Evolutionary conservation across 805 yeast species (phyloP).

Genomic region (Saturnispora sanitii): DNA sequence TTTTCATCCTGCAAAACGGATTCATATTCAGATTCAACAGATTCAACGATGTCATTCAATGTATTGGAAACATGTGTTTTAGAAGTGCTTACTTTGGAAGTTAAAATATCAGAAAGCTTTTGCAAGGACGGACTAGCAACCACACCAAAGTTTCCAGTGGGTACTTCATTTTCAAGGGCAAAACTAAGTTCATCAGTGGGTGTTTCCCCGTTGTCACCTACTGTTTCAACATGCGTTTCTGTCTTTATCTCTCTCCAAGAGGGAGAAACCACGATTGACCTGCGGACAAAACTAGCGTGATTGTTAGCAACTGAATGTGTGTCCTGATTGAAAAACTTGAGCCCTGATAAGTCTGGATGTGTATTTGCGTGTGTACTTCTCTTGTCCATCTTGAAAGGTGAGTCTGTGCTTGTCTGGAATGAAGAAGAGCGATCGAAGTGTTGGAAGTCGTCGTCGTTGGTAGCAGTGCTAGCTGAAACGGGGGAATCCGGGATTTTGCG

Average conservation of each 20-base stretch:
- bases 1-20: background rate
- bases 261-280: slow-evolving; percentile 26
- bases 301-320: slow-evolving; percentile 23
- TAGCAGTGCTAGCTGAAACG: slow-evolving; percentile 24
- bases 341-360: slow-evolving; percentile 6
- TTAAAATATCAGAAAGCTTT: slow-evolving; percentile 26
- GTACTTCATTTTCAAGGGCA: slow-evolving; percentile 18
- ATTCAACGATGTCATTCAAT: slow-evolving; percentile 15
- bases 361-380: background rate
- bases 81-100: slow-evolving; percentile 17
- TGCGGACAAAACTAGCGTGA: slow-evolving; percentile 25
- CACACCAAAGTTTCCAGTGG: slow-evolving; percentile 25
- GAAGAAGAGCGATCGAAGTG: slow-evolving; percentile 27
- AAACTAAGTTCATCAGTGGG: slow-evolving; percentile 4
- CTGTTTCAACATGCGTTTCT: slow-evolving; percentile 2
- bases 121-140: slow-evolving; percentile 29
- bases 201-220: background rate
- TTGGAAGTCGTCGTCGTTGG: slow-evolving; percentile 28
- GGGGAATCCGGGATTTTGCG: too few species aligned
- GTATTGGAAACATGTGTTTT: slow-evolving; percentile 8
- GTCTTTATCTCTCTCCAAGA: slow-evolving; percentile 23
- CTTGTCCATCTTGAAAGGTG: slow-evolving; percentile 16
- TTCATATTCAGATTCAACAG: slow-evolving; percentile 11
- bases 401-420: slow-evolving; percentile 28
- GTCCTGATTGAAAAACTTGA: slow-evolving; percentile 15